A percentile compares a stretch with the other conserved stretches of the same genome.
Evolutionary conservation across 1,139 yeast species (phyloP).

Genomic region (Arxiozyma slooffiae): DNA sequence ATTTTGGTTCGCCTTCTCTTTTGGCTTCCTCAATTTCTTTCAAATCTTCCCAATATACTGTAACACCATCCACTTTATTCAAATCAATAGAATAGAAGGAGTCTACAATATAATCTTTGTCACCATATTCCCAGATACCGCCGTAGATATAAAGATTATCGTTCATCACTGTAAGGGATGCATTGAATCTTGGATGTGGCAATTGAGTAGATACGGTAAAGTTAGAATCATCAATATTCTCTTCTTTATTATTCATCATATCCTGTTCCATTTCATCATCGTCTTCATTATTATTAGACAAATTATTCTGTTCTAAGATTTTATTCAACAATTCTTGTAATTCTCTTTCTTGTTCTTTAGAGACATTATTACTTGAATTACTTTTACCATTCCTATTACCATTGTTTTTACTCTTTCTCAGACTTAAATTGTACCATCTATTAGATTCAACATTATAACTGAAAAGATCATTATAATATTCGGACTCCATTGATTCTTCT

Average conservation of each 20-base stretch:
- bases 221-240: slow-evolving; percentile 33
- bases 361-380: slow-evolving; percentile 23
- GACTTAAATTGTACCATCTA: slow-evolving; percentile 72
- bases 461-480: slow-evolving; percentile 69
- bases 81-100: slow-evolving; percentile 80
- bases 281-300: slow-evolving; percentile 50
- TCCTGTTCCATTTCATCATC: slow-evolving; percentile 38
- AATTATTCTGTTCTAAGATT: slow-evolving; percentile 60
- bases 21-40: slow-evolving; percentile 50
- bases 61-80: slow-evolving; percentile 79
- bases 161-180: slow-evolving; percentile 76
- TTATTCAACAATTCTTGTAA: slow-evolving; percentile 71
- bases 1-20: slow-evolving; percentile 45
- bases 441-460: slow-evolving; percentile 80
- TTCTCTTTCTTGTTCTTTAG: slow-evolving; percentile 57
- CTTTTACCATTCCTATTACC: slow-evolving; percentile 19
- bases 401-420: slow-evolving; percentile 45
- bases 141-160: slow-evolving; percentile 83
- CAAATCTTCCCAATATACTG: slow-evolving; percentile 83
- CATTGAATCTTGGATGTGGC: slow-evolving; percentile 87
- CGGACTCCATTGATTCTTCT: slow-evolving; percentile 80
- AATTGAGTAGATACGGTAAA: slow-evolving; percentile 45
- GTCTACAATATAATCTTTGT: slow-evolving; percentile 72
- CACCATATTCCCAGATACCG: slow-evolving; percentile 84
- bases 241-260: slow-evolving; percentile 29